Evolutionary conservation across 2,329 filamentous ascomycete genomes (phyloP).

Genomic region (Trichoderma koningii): DNA sequence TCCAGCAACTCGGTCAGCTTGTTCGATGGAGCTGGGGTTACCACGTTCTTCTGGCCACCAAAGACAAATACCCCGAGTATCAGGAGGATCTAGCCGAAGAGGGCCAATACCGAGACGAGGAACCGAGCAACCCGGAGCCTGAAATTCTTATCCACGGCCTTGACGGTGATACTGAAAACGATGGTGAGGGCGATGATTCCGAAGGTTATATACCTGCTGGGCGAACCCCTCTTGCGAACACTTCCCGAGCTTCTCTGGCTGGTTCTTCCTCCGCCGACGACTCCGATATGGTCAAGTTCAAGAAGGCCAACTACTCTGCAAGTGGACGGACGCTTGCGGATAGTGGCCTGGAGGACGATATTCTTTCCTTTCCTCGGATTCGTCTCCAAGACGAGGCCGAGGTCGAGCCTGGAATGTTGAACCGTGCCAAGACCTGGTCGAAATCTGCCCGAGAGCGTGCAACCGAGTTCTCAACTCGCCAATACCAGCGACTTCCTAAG

Average conservation of each 20-base stretch:
- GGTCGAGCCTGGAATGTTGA: constrained; percentile 35
- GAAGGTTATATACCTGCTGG: constrained; percentile 57
- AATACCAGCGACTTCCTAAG: constrained; percentile 45
- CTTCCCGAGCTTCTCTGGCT: constrained; percentile 52
- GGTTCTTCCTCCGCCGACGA: constrained; percentile 50
- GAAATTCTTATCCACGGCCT: constrained; percentile 46
- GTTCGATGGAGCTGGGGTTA: constrained; percentile 99
- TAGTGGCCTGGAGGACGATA: constrained; percentile 49
- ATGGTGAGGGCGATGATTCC: constrained; percentile 44
- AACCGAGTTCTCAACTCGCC: constrained; percentile 32
- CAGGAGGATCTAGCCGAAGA: constrained; percentile 56
- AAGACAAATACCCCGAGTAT: constrained; percentile 70
- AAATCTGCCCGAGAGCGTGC: constrained; percentile 32
- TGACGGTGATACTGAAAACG: constrained; percentile 44
- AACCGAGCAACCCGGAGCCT: constrained; percentile 47
- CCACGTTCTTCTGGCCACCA: constrained; percentile 87
- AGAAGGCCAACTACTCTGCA: constrained; percentile 34
- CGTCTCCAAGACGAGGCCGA: constrained; percentile 47
- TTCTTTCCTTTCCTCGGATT: constrained; percentile 64
- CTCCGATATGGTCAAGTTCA: constrained; percentile 33
- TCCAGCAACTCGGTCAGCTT: constrained; percentile 94
- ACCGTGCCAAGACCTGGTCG: constrained; percentile 42
- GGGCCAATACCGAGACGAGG: constrained; percentile 56
- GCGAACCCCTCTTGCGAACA: constrained; percentile 55
- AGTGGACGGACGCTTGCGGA: constrained; percentile 20